A percentile compares a stretch with the other conserved stretches of the same genome.
Evolutionary conservation across 345 rosid species (phyloP).

Genomic region (Excoecaria agallocha): DNA sequence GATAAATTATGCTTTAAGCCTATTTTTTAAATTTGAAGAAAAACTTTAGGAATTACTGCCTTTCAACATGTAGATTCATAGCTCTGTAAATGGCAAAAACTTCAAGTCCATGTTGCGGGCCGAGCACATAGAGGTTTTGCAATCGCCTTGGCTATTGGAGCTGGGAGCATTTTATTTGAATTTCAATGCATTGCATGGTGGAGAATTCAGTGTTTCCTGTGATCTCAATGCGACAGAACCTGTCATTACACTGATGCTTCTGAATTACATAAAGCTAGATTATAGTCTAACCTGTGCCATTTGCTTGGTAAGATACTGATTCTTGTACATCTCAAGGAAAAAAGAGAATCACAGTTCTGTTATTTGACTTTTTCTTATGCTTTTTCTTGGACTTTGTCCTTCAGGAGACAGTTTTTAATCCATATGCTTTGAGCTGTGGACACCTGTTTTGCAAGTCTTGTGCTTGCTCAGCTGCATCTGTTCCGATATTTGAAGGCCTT

Average conservation of each 20-base stretch:
- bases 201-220: constrained; percentile 52
- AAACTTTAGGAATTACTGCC: constrained; percentile 7
- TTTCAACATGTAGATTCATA: constrained; percentile 57
- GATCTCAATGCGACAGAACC: constrained; percentile 48
- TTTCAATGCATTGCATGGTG: constrained; percentile 46
- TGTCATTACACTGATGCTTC: constrained; percentile 57
- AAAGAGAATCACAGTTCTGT: not conserved
- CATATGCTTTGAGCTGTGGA: constrained; percentile 81
- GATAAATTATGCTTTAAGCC: too few relatives aligned
- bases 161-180: constrained; percentile 86
- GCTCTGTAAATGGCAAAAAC: constrained; percentile 73
- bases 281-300: constrained; percentile 76
- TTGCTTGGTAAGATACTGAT: constrained; percentile 56
- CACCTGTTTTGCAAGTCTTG: constrained; percentile 91
- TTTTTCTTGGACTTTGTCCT: not conserved
- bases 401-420: constrained; percentile 84
- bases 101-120: constrained; percentile 81
- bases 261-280: constrained; percentile 62
- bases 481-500: constrained; percentile 65
- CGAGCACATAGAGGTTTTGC: constrained; percentile 81
- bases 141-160: constrained; percentile 93
- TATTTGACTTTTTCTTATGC: not conserved
- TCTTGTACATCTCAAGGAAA: constrained; percentile 7
- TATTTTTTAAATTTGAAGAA: not conserved
- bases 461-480: constrained; percentile 87